Base-by-base conservation (phyloP, 1,139 yeast genomes). In the Candida sp. region DNA sequence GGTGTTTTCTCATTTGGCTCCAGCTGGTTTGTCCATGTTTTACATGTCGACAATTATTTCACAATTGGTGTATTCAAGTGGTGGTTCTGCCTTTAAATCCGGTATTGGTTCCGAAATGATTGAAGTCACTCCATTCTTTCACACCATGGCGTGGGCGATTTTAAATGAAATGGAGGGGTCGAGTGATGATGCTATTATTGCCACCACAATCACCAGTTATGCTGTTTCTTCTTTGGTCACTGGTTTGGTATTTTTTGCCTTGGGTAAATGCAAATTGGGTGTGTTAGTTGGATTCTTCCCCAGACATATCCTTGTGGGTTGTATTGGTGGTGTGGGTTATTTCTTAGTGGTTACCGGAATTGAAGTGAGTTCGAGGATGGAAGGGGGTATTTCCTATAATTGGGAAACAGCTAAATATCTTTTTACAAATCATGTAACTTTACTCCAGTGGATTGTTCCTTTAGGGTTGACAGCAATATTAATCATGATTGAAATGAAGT, bases 41-140 rank as follows among this genome's bases (percentile, higher is more conserved):
- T 93, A 93, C 64, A 78, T 93, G 38, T 87, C 96, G 5, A 87
- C 97, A 42, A 78, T 93, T 22, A 79, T 91, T 1, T 87, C 97
- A 0, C 99, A 93, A 58, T 68, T 90, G 51, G 87, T 89, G 4
- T 91, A 80, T 59, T 90, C 98, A 0, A 64, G 87, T 27, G 99
- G 99, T 19, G 96, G 95, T 2, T 87, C 96, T 9, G 86, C 89
- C 4, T 93, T 93, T 66, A 82, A 81, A 49, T 79, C 93, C 6
- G 97, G 96, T 7, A 84, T 91, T 41, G 99, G 99, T 0, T 87
- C 97, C 4, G 99, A 93, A 66, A 93, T 93, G 99, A 93, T 93
- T 52, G 99, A 93, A 63, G 91, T 93, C 21, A 95, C 97, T 1
- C 99, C 99, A 1, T 93, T 93, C 61, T 93, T 93, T 70, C 99